phyloP scores from a whole-genome alignment of 2,329 filamentous ascomycete genomes.

The Pestalotiopsis sp. region DNA sequence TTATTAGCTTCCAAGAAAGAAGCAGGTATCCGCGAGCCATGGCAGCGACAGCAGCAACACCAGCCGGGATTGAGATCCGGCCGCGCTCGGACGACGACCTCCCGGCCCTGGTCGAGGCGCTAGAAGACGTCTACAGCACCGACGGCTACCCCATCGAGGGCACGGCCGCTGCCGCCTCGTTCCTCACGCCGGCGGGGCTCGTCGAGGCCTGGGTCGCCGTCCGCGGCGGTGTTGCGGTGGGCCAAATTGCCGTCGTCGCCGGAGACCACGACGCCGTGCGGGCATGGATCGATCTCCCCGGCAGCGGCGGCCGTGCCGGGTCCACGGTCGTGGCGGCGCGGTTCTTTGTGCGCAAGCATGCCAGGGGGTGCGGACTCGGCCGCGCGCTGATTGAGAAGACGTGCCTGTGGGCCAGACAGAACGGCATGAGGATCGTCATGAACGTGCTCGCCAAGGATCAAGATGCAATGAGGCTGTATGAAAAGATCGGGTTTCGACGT shows the following conservation, averaged over 20 bases:
- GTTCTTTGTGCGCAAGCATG: conserved; percentile 4
- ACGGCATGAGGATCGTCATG: conserved; percentile 5
- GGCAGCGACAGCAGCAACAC: neutral
- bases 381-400: conserved; percentile 2
- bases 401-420: conserved; percentile 1
- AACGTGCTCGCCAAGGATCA: conserved; percentile 6
- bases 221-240: neutral
- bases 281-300: neutral
- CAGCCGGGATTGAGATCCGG: conserved; percentile 16
- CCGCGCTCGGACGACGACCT: conserved; percentile 18
- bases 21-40: neutral
- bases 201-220: conserved; percentile 10
- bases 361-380: neutral
- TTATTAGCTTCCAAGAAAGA: neutral
- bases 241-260: conserved; percentile 4
- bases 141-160: conserved; percentile 25
- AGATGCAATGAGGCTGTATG: conserved; percentile 5
- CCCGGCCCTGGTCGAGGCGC: conserved; percentile 17
- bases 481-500: neutral
- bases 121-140: conserved; percentile 19
- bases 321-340: conserved; percentile 3
- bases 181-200: neutral
- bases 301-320: neutral
- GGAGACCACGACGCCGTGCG: neutral
- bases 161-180: neutral